Conservation (phyloP, 2,329 filamentous ascomycete species). For the Ambrosiella beaveri region DNA sequence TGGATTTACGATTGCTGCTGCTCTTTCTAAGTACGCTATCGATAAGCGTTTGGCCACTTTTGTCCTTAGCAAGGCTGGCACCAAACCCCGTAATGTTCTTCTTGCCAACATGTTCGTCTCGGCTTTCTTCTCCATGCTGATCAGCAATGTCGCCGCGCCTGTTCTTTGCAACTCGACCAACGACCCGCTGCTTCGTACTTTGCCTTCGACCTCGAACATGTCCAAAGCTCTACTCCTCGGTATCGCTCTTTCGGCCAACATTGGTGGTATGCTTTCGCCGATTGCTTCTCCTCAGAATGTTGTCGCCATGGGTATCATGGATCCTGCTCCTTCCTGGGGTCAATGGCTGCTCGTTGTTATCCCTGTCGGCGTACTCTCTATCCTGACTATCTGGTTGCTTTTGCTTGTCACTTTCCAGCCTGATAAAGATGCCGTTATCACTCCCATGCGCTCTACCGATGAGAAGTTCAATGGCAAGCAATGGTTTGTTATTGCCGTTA, state of each 20-base stretch:
- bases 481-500: conserved; percentile 80
- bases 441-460: conserved; percentile 76
- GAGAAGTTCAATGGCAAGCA: conserved; percentile 79
- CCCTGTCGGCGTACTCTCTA: conserved; percentile 77
- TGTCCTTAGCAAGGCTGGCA: conserved; percentile 89
- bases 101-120: conserved; percentile 98
- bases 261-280: conserved; percentile 88
- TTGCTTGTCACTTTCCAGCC: conserved; percentile 75
- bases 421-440: conserved; percentile 68
- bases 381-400: conserved; percentile 76
- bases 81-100: conserved; percentile 71
- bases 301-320: conserved; percentile 91
- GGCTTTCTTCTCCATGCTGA: conserved; percentile 96
- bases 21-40: conserved; percentile 91
- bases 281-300: conserved; percentile 97
- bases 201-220: conserved; percentile 80
- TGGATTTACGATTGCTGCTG: conserved; percentile 89
- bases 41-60: conserved; percentile 95
- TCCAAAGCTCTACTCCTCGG: conserved; percentile 89
- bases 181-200: conserved; percentile 87
- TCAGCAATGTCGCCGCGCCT: conserved; percentile 92
- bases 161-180: conserved; percentile 97
- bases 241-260: conserved; percentile 86
- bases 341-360: conserved; percentile 95
- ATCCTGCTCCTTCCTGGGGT: conserved; percentile 77